Evolutionary conservation across 176 grass and related monocot species (phyloP).

Genomic region (sorghum (Sorghum bicolor)): Sorghum_bicolor_NCBIv3 NC_012873.2:14145501-14146000

Average conservation of each 20-base stretch:
- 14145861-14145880: slow-evolving; percentile 92
- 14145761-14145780: background rate
- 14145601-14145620: slow-evolving; percentile 5
- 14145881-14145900: slow-evolving; percentile 72
- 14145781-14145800: background rate
- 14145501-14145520: background rate
- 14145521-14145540: background rate
- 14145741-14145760: background rate
- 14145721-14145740: background rate
- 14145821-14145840: slow-evolving; percentile 10
- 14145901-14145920: slow-evolving; percentile 57
- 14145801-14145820: background rate
- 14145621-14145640: background rate
- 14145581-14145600: background rate
- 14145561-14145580: background rate
- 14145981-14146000: slow-evolving; percentile 23
- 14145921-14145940: slow-evolving; percentile 39
- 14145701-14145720: background rate
- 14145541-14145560: background rate
- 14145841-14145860: slow-evolving; percentile 64
- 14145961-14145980: slow-evolving; percentile 71
- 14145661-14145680: slow-evolving; percentile 1
- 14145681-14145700: background rate
- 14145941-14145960: slow-evolving; percentile 60
- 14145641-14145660: slow-evolving; percentile 3